phyloP scores from a whole-genome alignment of 1,284 basidiomycete genomes.

The Sanghuangporus baumii region DNA sequence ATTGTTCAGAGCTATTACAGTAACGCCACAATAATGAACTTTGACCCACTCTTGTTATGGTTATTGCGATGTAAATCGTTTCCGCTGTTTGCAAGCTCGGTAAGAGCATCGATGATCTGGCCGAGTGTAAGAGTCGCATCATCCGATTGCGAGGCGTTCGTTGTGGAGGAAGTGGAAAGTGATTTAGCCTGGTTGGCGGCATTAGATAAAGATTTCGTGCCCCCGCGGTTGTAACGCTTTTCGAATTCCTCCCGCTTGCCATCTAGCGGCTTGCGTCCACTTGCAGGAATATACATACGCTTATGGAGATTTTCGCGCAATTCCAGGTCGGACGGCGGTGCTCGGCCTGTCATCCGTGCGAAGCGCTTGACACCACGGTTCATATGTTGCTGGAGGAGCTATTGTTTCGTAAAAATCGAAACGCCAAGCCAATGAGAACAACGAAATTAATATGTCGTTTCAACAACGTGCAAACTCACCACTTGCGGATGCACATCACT shows the following conservation, averaged over 20 bases:
- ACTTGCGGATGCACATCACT: constrained; percentile 54
- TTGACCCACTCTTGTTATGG: neutral
- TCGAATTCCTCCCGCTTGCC: neutral
- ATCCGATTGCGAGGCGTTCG: neutral
- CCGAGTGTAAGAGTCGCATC: neutral
- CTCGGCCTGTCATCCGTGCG: constrained; percentile 62
- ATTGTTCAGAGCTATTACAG: neutral
- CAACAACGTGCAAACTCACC: constrained; percentile 35
- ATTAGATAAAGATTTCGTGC: constrained; percentile 9
- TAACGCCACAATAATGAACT: neutral
- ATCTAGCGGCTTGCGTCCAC: constrained; percentile 9
- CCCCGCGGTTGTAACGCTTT: constrained; percentile 34
- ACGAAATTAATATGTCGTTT: constrained; percentile 7
- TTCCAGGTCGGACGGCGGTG: constrained; percentile 41
- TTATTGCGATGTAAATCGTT: neutral
- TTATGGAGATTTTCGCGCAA: constrained; percentile 48
- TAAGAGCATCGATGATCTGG: neutral
- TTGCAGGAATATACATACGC: constrained; percentile 38
- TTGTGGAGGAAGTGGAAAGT: neutral
- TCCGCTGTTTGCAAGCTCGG: neutral
- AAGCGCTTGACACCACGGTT: constrained; percentile 61
- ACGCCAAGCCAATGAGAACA: neutral
- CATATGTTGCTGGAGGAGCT: constrained; percentile 68
- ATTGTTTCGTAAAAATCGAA: constrained; percentile 1
- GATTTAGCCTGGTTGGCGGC: neutral